Percentiles rank a stretch among this genome's conserved stretches.
These are phyloP conservation scores for Karstenula rhodostoma DNA, from an alignment of 2,329 filamentous ascomycete genomes.

Conservation along the genomic window DNA sequence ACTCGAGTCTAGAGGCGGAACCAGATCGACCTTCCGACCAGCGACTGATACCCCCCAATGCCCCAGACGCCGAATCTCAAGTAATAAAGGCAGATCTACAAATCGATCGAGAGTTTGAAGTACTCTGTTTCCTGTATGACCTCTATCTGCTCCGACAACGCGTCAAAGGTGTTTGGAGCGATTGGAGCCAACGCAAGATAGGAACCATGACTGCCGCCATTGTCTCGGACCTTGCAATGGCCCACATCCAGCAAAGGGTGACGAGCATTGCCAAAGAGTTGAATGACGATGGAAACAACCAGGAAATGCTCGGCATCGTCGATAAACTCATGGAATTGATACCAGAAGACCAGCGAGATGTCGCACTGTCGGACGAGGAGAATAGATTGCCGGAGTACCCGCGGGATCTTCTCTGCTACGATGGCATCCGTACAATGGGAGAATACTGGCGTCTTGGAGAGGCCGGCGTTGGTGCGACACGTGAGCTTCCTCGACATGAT, in stretches of 20 bases:
- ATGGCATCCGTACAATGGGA: conserved; percentile 14
- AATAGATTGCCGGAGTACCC: not conserved
- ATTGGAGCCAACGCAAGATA: conserved; percentile 17
- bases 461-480: not conserved
- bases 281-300: not conserved
- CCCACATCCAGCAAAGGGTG: conserved; percentile 23
- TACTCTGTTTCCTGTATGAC: conserved; percentile 29
- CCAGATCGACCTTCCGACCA: not conserved
- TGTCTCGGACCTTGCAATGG: conserved; percentile 26
- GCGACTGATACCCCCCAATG: not conserved
- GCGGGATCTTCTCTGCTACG: conserved; percentile 19
- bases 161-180: conserved; percentile 20
- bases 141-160: conserved; percentile 22
- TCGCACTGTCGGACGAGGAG: not conserved
- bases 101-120: conserved; percentile 22
- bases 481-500: not conserved
- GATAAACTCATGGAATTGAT: conserved; percentile 11
- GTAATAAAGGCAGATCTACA: conserved; percentile 19
- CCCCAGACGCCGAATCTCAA: not conserved
- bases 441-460: not conserved
- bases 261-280: conserved; percentile 19
- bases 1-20: not conserved
- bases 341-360: not conserved
- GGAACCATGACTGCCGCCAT: conserved; percentile 23
- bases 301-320: conserved; percentile 13